Evolutionary conservation across 768 basidiomycete species (phyloP).

Genomic region (Rhodotorula kratochvilovae): DNA sequence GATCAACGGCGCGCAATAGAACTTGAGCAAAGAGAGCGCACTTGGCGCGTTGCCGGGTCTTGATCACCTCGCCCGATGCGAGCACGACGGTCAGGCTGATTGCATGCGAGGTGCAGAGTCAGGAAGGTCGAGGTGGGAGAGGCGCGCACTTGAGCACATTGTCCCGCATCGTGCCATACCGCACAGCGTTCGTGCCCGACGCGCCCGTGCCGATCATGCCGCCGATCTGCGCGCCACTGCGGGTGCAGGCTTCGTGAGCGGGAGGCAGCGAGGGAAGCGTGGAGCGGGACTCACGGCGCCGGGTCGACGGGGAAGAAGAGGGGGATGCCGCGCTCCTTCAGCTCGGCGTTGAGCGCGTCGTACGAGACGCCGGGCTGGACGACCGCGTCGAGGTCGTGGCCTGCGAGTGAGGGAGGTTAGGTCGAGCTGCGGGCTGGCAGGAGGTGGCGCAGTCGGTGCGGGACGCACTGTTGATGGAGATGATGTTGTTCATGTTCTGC

Average conservation of each 20-base stretch:
- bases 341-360: conserved; percentile 68
- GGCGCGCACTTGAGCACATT: conserved; percentile 34
- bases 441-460: too few species aligned
- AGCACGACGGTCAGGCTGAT: conserved; percentile 59
- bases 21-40: conserved; percentile 41
- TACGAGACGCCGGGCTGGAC: conserved; percentile 69
- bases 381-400: conserved; percentile 63
- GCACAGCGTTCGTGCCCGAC: conserved; percentile 60
- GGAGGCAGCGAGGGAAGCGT: background rate
- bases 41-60: conserved; percentile 60
- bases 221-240: conserved; percentile 55
- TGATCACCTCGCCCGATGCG: conserved; percentile 83
- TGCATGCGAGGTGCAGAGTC: too few species aligned
- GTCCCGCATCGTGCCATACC: conserved; percentile 40
- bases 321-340: conserved; percentile 59
- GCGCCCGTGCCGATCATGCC: conserved; percentile 87
- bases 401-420: background rate
- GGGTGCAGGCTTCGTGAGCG: too few species aligned
- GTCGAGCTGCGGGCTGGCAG: rapidly evolving
- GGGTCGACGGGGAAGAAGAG: conserved; percentile 75
- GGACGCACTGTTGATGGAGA: conserved; percentile 59
- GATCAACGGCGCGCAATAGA: conserved; percentile 55
- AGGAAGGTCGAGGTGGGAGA: too few species aligned
- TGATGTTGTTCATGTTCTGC: conserved; percentile 65
- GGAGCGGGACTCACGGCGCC: conserved; percentile 1